A percentile compares a stretch with the other conserved stretches of the same genome.
Evolutionary conservation across 805 yeast genomes (phyloP).

Genomic region (Lachancea nothofagi): DNA sequence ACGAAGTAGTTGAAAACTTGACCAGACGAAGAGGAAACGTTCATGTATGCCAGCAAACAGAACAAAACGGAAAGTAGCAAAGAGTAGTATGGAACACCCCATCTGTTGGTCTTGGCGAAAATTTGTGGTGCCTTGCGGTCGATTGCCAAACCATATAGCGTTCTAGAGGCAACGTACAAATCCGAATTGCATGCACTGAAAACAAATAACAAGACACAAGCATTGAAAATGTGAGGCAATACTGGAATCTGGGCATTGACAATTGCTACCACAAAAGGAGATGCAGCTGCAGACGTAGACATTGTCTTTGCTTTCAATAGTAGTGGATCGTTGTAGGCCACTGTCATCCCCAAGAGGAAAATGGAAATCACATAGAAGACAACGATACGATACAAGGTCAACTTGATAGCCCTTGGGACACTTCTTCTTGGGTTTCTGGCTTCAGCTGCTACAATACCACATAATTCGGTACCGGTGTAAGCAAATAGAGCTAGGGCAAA

Average conservation of each 20-base stretch:
- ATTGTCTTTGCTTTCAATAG: slow-evolving; percentile 47
- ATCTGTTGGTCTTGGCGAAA: slow-evolving; percentile 56
- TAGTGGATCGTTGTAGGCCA: slow-evolving; percentile 49
- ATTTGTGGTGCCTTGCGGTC: slow-evolving; percentile 70
- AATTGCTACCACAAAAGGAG: slow-evolving; percentile 83
- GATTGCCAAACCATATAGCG: slow-evolving; percentile 62
- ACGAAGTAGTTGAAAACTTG: slow-evolving; percentile 64
- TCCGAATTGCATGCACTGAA: slow-evolving; percentile 80
- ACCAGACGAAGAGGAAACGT: slow-evolving; percentile 50
- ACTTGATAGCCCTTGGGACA: slow-evolving; percentile 65
- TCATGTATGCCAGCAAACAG: slow-evolving; percentile 67
- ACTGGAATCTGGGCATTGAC: slow-evolving; percentile 54
- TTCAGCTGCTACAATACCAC: slow-evolving; percentile 72
- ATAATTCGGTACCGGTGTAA: slow-evolving; percentile 62
- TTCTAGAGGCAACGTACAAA: slow-evolving; percentile 71
- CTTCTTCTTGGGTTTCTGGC: slow-evolving; percentile 61
- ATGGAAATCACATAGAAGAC: slow-evolving; percentile 59
- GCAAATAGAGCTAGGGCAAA: slow-evolving; percentile 65
- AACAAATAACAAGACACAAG: slow-evolving; percentile 68
- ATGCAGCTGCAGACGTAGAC: slow-evolving; percentile 59
- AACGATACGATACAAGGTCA: slow-evolving; percentile 64
- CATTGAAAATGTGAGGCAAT: slow-evolving; percentile 72
- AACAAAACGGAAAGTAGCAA: slow-evolving; percentile 46
- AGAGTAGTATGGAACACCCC: slow-evolving; percentile 67
- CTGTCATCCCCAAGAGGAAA: slow-evolving; percentile 62